Base-by-base conservation (phyloP, 495 filamentous ascomycete genomes). In the Diplogelasinospora grovesii region DNA sequence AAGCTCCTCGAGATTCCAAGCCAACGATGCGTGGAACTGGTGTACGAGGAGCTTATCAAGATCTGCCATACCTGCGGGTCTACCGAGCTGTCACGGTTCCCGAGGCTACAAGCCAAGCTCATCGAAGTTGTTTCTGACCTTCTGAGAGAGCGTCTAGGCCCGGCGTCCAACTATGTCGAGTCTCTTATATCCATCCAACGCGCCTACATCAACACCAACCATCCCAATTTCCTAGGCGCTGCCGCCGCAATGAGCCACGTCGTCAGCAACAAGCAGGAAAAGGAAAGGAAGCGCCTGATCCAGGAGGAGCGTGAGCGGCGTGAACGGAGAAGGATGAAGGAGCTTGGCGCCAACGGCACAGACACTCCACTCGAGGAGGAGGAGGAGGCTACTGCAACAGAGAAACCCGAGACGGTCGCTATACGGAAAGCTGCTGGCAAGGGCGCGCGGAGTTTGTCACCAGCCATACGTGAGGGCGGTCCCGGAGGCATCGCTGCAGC, bases 141-240 rank as follows among this genome's bases (percentile, higher is more conserved):
- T 30, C 77, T 99, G 32, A 81, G 92, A 33, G 92, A 99, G 62
- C 77, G 89, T 28, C 67, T 97, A 20, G 90, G 93, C 1, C 92
- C 92, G 11, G 79, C 85, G 36, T 90, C 89, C 5, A 68, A 55
- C 19, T 99, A 99, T 52, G 92, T 99, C 4, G 92, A 95, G 56
- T 95, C 88, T 16, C 74, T 99, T 26, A 99, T 97, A 28, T 81
- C 90, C 8, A 99, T 99, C 22, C 92, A 99, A 64, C 76, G 92
- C 43, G 92, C 92, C 11, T 99, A 99, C 60, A 96, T 99, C 63
- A 99, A 99, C 64, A 99, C 92, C 27, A 99, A 99, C 57, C 92
- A 99, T 52, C 92, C 92, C 22, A 99, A 99, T 54, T 99, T 99
- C 70, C 77, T 96, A 15, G 93, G 92, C 29, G 92, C 92, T 8